Base-by-base conservation (phyloP, 106 monocot species). In the Agapanthus africanus region DNA sequence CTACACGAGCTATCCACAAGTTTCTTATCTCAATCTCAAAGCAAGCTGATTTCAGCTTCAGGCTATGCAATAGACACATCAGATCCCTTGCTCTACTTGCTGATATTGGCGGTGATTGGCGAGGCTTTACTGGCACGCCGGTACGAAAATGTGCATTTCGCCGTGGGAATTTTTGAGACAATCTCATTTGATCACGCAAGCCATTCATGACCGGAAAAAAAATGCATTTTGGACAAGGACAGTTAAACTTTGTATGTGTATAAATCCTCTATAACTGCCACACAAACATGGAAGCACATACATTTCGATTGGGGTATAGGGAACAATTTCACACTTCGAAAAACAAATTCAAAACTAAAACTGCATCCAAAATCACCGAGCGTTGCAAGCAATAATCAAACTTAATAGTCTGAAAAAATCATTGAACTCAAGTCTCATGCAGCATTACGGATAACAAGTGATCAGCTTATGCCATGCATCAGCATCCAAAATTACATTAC, bases 1-100 rank as follows among this genome's bases (percentile, higher is more conserved):
- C 0, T 39, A 40, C 64, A 65, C 64, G 39, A 65, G 64, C 64
- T 65, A 65, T 65, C 64, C 64, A 65, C 64, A 65, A 65, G 64
- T 25, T 26, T 38, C 64, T 65, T 40, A 25, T 65, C 64, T 65
- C 8, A 10, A 65, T 2, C 25, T 14, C 40, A 23, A 31, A 14
- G 7, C 15, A 25, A 0, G 37, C 11, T 40, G 37, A 40, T 65
- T 61, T 25, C 22, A 34, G 35, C 35, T 19, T 28, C 19, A 62
- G 61, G 61, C 6, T 19, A 36, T 19, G 36, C 0, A 62, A 35
- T 19, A 7, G 35, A 36, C 61, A 62, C 61, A 57, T 30, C 30
- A 11, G 1, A 57, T 8, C 56, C 2, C 56, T 31, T 3, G 56
- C 56, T 57, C 56, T 57, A 57, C 56, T 57, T 0, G 56, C 52